These are phyloP conservation scores for Aegilops bicornis DNA, from an alignment of 176 grass and related monocot species.

Conservation along the genomic window DNA sequence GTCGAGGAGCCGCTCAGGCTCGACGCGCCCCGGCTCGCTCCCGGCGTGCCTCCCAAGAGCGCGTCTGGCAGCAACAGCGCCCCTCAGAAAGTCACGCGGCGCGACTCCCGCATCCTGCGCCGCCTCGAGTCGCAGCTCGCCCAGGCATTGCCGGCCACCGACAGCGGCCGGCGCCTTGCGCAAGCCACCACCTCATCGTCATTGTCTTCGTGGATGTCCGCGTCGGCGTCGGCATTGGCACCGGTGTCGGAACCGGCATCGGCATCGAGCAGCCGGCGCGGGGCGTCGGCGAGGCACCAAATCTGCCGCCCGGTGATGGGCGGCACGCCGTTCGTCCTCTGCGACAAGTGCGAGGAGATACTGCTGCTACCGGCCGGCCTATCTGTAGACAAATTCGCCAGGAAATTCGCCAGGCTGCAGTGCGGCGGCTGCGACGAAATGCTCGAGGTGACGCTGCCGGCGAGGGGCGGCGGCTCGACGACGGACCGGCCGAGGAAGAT, in stretches of 20 bases:
- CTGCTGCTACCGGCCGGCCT: slow-evolving; percentile 55
- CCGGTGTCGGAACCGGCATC: background rate
- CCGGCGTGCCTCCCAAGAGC: background rate
- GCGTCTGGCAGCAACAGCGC: slow-evolving; percentile 11
- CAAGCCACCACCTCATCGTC: background rate
- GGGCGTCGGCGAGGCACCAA: slow-evolving; percentile 21
- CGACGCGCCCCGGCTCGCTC: background rate
- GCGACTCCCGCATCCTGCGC: slow-evolving; percentile 45
- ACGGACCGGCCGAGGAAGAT: slow-evolving; percentile 28
- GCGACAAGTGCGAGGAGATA: slow-evolving; percentile 51
- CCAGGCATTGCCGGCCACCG: slow-evolving; percentile 32
- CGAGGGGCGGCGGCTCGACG: background rate
- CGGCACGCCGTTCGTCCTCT: slow-evolving; percentile 76
- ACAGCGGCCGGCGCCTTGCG: background rate
- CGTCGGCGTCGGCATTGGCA: background rate
- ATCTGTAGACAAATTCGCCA: slow-evolving; percentile 1
- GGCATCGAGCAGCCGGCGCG: slow-evolving; percentile 5
- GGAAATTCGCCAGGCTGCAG: slow-evolving; percentile 38
- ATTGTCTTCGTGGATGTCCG: background rate
- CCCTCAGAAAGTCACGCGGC: slow-evolving; percentile 24
- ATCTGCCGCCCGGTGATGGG: slow-evolving; percentile 60
- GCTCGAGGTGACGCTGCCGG: slow-evolving; percentile 51
- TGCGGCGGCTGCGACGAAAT: slow-evolving; percentile 66
- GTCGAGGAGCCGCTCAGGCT: slow-evolving; percentile 31
- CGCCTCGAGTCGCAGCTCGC: slow-evolving; percentile 52